Conservation (phyloP, 176 grass and related monocot species). For the Oryza nivara region DNA sequence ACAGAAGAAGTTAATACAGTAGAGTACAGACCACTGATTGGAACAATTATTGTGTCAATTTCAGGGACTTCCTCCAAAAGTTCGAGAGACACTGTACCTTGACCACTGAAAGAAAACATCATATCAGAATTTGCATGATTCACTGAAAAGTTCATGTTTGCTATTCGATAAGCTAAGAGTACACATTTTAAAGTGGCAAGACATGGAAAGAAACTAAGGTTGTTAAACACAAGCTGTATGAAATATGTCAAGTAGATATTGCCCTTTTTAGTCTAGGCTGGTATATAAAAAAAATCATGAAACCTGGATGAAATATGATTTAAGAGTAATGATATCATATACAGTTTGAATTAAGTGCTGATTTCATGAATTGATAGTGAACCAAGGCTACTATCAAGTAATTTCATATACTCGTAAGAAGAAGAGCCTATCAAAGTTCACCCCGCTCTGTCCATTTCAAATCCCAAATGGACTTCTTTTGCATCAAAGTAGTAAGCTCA, state of each 20-base stretch:
- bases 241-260: not conserved
- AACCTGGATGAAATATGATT: not conserved
- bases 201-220: not conserved
- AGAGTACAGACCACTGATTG: slow-evolving; percentile 77
- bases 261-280: not conserved
- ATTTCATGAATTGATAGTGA: not conserved
- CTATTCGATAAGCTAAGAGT: slow-evolving; percentile 4
- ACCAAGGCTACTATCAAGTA: not conserved
- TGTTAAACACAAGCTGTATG: not conserved
- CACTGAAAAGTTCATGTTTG: not conserved
- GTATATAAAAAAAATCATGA: not conserved
- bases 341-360: not conserved
- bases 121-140: slow-evolving; percentile 40
- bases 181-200: not conserved
- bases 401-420: slow-evolving; percentile 21
- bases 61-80: slow-evolving; percentile 79
- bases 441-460: not conserved
- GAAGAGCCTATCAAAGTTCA: not conserved
- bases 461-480: not conserved
- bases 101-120: slow-evolving; percentile 67
- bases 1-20: not conserved
- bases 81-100: slow-evolving; percentile 89
- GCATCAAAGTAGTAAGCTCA: not conserved
- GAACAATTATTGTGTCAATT: slow-evolving; percentile 79
- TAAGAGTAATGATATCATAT: not conserved